phyloP scores from a whole-genome alignment of 768 basidiomycete genomes.

The Lentinula edodes region DNA sequence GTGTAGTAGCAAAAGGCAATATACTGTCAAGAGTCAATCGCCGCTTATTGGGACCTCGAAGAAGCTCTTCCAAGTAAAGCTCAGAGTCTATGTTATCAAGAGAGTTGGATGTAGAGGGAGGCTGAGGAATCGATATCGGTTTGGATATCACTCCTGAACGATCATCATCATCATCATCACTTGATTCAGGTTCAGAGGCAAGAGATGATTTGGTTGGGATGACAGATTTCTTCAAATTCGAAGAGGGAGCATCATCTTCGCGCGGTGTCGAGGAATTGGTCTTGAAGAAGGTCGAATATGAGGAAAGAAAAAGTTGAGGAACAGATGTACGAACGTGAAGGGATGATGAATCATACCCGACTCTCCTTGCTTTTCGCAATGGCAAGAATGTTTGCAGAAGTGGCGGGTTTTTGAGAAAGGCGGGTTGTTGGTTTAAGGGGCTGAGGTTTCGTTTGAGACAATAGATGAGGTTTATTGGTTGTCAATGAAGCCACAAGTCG shows the following conservation, averaged over 20 bases:
- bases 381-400: neutral
- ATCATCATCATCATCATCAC: neutral
- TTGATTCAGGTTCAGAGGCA: neutral
- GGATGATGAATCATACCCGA: slow-evolving; percentile 3
- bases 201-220: neutral
- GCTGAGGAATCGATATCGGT: too few relatives aligned
- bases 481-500: neutral
- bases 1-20: slow-evolving; percentile 17
- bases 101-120: neutral
- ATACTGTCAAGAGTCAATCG: slow-evolving; percentile 23
- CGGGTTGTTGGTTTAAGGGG: neutral
- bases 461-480: neutral
- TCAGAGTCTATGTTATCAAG: neutral
- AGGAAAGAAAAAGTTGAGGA: neutral
- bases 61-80: slow-evolving; percentile 25
- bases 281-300: neutral
- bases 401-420: neutral
- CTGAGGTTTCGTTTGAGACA: neutral
- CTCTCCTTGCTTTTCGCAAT: neutral
- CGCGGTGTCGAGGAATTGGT: neutral
- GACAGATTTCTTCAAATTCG: neutral
- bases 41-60: slow-evolving; percentile 32
- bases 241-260: neutral
- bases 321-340: neutral
- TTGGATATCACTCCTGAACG: neutral